Base-by-base conservation (phyloP, 176 grass and related monocot species). In the Typha latifolia region DNA sequence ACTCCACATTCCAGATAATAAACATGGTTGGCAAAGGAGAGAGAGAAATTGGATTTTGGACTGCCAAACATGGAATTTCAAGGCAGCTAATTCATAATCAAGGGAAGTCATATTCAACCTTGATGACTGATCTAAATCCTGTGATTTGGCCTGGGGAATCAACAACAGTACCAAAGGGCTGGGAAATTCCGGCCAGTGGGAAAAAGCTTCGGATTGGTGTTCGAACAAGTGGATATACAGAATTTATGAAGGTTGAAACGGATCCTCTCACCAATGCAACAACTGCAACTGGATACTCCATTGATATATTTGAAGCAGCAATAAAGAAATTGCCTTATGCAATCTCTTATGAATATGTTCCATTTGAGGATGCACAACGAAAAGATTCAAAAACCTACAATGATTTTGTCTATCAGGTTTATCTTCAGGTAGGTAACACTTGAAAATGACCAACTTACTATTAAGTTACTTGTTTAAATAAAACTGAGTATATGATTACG, bases 11-110 rank as follows among this genome's bases (percentile, higher is more conserved):
- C 32, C 66, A 72, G 61, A 69, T 87, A 64, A 2, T 87, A 3
- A 83, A 87, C 48, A 6, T 87, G 21, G 62, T 27, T 26, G 63
- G 67, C 0, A 74, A 64, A 3, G 61, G 52, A 0, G 2, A 1
- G 8, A 55, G 31, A 37, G 49, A 19, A 0, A 70, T 87, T 4
- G 84, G 84, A 12, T 83, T 76, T 37, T 83, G 84, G 84, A 80
- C 43, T 14, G 6, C 0, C 4, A 32, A 49, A 8, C 3, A 18
- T 6, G 63, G 84, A 6, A 61, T 80, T 26, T 59, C 48, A 56
- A 47, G 51, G 22, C 1, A 62, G 3, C 27, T 51, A 74, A 31
- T 4, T 55, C 49, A 49, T 5, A 48, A 16, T 14, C n/a, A 8
- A 0, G 20, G 4, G 14, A 49, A 49, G 15, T 10, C 19, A 4